Evolutionary conservation across 2,329 filamentous ascomycete species (phyloP), one percentile per base, ranked within the genome.

Genomic region (Colletotrichum tropicale): DNA sequence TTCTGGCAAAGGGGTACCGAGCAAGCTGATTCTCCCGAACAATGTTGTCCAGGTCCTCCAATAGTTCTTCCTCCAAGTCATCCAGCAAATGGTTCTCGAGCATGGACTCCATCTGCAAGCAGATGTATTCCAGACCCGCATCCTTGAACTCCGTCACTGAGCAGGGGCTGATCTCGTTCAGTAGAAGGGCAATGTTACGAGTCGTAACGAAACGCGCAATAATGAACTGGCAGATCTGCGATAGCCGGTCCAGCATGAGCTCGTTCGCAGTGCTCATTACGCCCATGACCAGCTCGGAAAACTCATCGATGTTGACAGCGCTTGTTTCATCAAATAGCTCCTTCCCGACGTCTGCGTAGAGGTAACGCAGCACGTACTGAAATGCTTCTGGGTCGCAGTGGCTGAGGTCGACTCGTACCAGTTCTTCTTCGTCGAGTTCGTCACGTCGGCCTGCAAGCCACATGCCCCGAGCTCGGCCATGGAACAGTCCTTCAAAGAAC

Each of bases 211-310:
- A 98, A 66, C 91, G 91, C 43, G 96, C 96, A 75, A 98, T 91
- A 26, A 96, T 86, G 74, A 91, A 92, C 82, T 99, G 97, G 83
- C 97, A 98, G 32, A 98, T 92, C 82, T 98, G 95, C 7, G 95
- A 95, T 7, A 99, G 87, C 8, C 96, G 91, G 82, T 98, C 96
- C 62, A 99, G 90, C 96, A 99, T 98, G 73, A 99, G 87, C 84
- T 99, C 96, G 81, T 99, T 97, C 15, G 96, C 95, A 68, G 95
- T 93, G 71, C 92, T 92, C 90, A 98, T 93, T 60, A 98, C 94
- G 79, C 98, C 96, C 85, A 98, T 90, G 10, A 98, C 90, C n/a
- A 97, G 87, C 79, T 98, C 96, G 6, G 96, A 92, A 77, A 98
- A 96, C 61, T 96, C 94, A 78, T 98, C 96, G 8, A 98, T 85